Evolutionary conservation across 768 basidiomycete genomes (phyloP), one percentile per base, ranked within the genome.

Genomic region (Kwoniella heveanensis): DNA sequence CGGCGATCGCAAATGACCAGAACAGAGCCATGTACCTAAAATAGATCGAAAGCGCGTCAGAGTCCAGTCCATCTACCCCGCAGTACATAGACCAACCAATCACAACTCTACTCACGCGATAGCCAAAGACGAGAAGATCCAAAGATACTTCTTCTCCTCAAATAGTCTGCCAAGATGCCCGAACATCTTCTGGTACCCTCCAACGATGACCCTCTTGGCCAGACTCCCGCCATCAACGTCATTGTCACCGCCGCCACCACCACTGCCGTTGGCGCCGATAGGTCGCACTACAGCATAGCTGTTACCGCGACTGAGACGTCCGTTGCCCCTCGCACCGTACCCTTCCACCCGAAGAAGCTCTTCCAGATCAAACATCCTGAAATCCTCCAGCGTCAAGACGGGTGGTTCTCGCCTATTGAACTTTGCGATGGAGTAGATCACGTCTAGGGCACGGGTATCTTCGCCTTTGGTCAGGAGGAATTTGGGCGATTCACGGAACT

Each of bases 401-500:
- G 80, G 79, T 1, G 63, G 59, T 2, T 63, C 56, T 5, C 24
- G 25, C 22, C 66, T 57, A 73, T 82, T 82, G 76, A 79, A 81
- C 22, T 59, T 60, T n/a, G 81, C 79, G 37, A 82, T 77, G 1
- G 60, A 59, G 62, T 79, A 64, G 13, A 82, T 48, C 22, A 82
- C 79, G 19, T 79, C 76, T 24, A 87, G 75, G 5, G 86, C 86
- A 36, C 86, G 84, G 51, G 81, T 80, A 67, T 88, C 86, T 39
- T 84, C 83, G 19, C 85, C 85, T 70, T 85, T 84, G 1, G 83
- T 83, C 21, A 86, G 79, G 36, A 87, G 82, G 72, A 83, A 88
- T 70, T 87, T 87, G 7, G 86, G 83, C 0, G 85, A 85, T 75
- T 87, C 87, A 62, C 85, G 84, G 46, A 87, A 80, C 66, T 83